These are phyloP conservation scores for Endoconidiophora laricicola DNA, from an alignment of 2,329 filamentous ascomycete species.

Conservation along the genomic window DNA sequence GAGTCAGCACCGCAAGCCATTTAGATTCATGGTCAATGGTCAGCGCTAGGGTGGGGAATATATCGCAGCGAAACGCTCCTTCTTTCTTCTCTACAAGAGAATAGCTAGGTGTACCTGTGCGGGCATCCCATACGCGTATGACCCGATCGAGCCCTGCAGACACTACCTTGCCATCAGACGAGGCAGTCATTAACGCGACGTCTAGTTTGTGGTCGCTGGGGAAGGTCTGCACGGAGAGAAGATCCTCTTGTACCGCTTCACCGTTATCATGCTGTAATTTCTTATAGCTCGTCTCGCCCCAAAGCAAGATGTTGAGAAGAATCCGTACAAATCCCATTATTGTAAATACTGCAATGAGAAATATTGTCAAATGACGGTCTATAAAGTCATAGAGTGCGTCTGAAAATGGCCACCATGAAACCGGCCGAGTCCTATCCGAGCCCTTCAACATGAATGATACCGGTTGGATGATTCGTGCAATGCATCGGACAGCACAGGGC, in stretches of 20 bases:
- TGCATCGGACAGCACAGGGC: slow-evolving; percentile 51
- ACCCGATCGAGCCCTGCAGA: slow-evolving; percentile 55
- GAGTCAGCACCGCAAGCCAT: slow-evolving; percentile 50
- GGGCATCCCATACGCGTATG: slow-evolving; percentile 49
- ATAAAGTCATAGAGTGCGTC: slow-evolving; percentile 43
- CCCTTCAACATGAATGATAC: slow-evolving; percentile 54
- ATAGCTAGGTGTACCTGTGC: slow-evolving; percentile 27
- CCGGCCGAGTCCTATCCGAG: slow-evolving; percentile 45
- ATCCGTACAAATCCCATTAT: slow-evolving; percentile 48
- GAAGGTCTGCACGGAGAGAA: slow-evolving; percentile 44
- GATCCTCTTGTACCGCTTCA: slow-evolving; percentile 22
- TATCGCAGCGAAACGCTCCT: slow-evolving; percentile 25
- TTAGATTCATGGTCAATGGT: slow-evolving; percentile 47
- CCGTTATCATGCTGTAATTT: slow-evolving; percentile 25
- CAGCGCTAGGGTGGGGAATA: slow-evolving; percentile 44
- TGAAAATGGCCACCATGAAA: slow-evolving; percentile 23
- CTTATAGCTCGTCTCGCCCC: slow-evolving; percentile 38
- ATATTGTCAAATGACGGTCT: slow-evolving; percentile 39
- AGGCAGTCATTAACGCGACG: slow-evolving; percentile 46
- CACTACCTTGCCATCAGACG: slow-evolving; percentile 45
- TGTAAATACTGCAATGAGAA: slow-evolving; percentile 45
- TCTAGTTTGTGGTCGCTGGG: slow-evolving; percentile 51
- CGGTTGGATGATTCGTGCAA: slow-evolving; percentile 59
- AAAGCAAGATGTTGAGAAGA: slow-evolving; percentile 58
- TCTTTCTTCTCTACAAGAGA: slow-evolving; percentile 26